Evolutionary conservation across 2,329 filamentous ascomycete genomes (phyloP).

Genomic region (Paecilomyces dactylethromorphus): DNA sequence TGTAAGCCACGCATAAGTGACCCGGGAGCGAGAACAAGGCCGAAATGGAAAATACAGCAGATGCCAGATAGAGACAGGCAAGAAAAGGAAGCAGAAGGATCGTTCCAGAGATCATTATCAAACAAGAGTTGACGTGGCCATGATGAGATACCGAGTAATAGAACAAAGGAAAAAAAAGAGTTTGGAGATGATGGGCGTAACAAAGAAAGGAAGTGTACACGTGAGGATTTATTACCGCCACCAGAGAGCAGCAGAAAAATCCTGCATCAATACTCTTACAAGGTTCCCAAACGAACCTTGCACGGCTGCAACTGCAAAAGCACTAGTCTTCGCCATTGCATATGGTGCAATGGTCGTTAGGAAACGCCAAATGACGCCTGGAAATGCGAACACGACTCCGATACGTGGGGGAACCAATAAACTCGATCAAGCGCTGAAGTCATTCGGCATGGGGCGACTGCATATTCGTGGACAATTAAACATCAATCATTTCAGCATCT

Average conservation of each 20-base stretch:
- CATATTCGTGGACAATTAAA: slow-evolving; percentile 25
- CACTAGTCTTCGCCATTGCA: neutral
- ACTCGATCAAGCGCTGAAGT: neutral
- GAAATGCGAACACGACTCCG: neutral
- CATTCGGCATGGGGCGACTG: slow-evolving; percentile 1
- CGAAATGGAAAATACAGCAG: slow-evolving; percentile 2
- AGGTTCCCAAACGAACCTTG: neutral
- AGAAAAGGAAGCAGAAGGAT: slow-evolving; percentile 2
- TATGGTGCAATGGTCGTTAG: neutral
- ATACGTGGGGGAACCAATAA: neutral
- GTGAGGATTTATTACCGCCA: neutral
- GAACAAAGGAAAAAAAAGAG: neutral
- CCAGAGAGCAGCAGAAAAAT: neutral
- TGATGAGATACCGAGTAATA: neutral
- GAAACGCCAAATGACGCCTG: neutral
- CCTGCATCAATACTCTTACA: neutral
- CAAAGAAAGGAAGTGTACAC: neutral
- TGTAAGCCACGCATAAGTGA: no score
- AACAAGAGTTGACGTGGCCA: neutral
- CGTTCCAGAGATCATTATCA: slow-evolving; percentile 1
- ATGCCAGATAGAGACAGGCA: slow-evolving; percentile 2
- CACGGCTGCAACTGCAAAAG: neutral
- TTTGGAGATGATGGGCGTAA: neutral
- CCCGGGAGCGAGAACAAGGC: neutral
- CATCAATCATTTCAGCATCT: slow-evolving; percentile 60